Evolutionary conservation across 2,329 filamentous ascomycete species (phyloP), one percentile per base, ranked within the genome.

Genomic region (Pseudogymnoascus verrucosus): DNA sequence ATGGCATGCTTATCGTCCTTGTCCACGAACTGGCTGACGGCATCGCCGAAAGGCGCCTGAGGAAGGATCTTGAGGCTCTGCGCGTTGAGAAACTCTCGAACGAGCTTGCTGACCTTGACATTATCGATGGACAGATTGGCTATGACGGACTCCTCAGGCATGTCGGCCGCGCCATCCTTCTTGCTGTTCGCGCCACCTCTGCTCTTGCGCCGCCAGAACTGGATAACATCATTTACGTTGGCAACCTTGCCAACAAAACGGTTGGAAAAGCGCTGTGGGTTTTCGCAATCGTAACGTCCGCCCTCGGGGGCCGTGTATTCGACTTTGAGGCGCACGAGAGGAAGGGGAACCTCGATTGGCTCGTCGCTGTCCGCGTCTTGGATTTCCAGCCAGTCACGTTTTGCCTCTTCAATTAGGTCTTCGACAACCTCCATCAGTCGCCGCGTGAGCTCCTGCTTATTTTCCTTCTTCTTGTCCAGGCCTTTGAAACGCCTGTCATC

Each of bases 1-100:
- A 98, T 91, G 2, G 91, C 91, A 70, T 95, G 88, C 72, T 93
- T 96, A 77, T 99, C 95, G 68, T 96, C 91, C 69, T 98, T 98
- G 73, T 93, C 88, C 26, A 99, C 91, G 70, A 95, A 99, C 66
- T 96, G 90, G 57, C 87, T 88, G 4, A 99, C 91, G 0, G 95
- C 95, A 71, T 98, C 93, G 14, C 92, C 90, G 71, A 99, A 97
- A 0, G 89, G 89, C 31, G 93, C 95, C 70, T 96, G 91, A 0
- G 95, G 95, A 0, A 99, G 81, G 60, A 99, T 95, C 64, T 93
- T 96, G 34, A 99, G 84, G 0, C 91, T 93, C 71, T 98, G 93
- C 0, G 90, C 89, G 0, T 85, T 84, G 2, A 99, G 82, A 70
- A 93, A 97, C 68, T 98, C 92, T 60, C 89, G 84, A 0, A 99